Evolutionary conservation across 495 filamentous ascomycete species (phyloP).

Genomic region (Evansstolkia leycettana): DNA sequence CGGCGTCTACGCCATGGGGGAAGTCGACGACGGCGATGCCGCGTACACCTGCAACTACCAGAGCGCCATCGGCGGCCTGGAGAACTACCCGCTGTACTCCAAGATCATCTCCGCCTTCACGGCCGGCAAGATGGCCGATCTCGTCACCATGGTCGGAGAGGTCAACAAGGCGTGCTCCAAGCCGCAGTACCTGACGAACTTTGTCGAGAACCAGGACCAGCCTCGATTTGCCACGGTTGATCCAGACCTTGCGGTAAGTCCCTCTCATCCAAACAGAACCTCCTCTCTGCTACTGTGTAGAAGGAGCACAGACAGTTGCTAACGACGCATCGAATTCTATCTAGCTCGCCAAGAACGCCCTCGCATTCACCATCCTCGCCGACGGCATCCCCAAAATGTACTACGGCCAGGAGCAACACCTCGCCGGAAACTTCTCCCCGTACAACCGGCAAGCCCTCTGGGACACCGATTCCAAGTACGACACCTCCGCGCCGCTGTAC

Average conservation of each 20-base stretch:
- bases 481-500: slow-evolving; percentile 48
- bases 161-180: slow-evolving; percentile 38
- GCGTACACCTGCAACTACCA: slow-evolving; percentile 45
- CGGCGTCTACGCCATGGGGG: slow-evolving; percentile 52
- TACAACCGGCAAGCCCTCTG: slow-evolving; percentile 66
- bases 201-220: slow-evolving; percentile 72
- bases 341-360: slow-evolving; percentile 49
- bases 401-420: slow-evolving; percentile 64
- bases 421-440: slow-evolving; percentile 44
- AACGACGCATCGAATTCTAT: no score
- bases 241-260: slow-evolving; percentile 27
- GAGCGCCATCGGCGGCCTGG: slow-evolving; percentile 29
- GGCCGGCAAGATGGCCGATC: slow-evolving; percentile 36
- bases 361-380: slow-evolving; percentile 59
- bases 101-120: slow-evolving; percentile 48
- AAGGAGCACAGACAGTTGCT: no score
- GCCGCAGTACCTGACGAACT: slow-evolving; percentile 51
- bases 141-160: slow-evolving; percentile 37
- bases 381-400: slow-evolving; percentile 57
- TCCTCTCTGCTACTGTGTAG: neutral
- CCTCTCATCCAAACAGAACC: neutral
- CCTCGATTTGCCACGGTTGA: slow-evolving; percentile 43
- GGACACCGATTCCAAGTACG: slow-evolving; percentile 52
- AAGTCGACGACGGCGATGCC: slow-evolving; percentile 46
- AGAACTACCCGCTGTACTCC: slow-evolving; percentile 64